Percentiles rank a stretch among this genome's conserved stretches.
Evolutionary conservation across 768 basidiomycete species (phyloP).

Genomic region (Cubamyces lactineus): DNA sequence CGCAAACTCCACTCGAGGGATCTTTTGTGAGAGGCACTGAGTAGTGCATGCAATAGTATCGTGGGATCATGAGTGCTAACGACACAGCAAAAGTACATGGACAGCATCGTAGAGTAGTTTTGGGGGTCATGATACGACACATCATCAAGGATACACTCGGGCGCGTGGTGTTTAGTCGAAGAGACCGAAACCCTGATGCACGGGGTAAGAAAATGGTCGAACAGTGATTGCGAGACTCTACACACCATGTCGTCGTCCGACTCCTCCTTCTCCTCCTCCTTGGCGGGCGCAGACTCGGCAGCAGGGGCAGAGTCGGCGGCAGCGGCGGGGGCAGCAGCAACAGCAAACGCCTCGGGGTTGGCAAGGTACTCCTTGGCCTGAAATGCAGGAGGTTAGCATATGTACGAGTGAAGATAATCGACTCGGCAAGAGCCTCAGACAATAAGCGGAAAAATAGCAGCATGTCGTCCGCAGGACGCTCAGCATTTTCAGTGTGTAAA

Average conservation of each 20-base stretch:
- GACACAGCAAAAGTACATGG: constrained; percentile 24
- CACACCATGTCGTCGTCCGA: constrained; percentile 89
- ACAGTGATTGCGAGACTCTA: constrained; percentile 11
- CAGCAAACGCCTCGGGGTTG: constrained; percentile 98
- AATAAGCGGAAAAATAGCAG: constrained; percentile 27
- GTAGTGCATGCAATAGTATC: constrained; percentile 11
- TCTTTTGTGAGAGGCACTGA: not conserved
- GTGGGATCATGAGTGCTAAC: constrained; percentile 24
- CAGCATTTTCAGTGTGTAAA: constrained; percentile 87
- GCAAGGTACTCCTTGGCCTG: constrained; percentile 96
- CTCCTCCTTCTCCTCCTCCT: constrained; percentile 80
- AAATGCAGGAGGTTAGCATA: constrained; percentile 32
- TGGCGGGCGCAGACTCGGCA: constrained; percentile 38
- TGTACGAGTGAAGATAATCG: constrained; percentile 36
- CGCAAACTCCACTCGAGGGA: not conserved
- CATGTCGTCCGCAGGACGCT: constrained; percentile 51
- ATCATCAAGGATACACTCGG: constrained; percentile 10
- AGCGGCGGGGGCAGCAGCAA: constrained; percentile 66
- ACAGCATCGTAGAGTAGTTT: constrained; percentile 24
- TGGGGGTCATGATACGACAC: constrained; percentile 22
- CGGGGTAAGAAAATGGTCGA: constrained; percentile 7
- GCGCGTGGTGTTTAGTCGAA: constrained; percentile 65
- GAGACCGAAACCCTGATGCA: constrained; percentile 82
- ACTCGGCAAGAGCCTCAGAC: constrained; percentile 31
- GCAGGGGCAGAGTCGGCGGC: constrained; percentile 61